Conservation (phyloP, 768 basidiomycete genomes). For the Lactifluus volemus region DNA sequence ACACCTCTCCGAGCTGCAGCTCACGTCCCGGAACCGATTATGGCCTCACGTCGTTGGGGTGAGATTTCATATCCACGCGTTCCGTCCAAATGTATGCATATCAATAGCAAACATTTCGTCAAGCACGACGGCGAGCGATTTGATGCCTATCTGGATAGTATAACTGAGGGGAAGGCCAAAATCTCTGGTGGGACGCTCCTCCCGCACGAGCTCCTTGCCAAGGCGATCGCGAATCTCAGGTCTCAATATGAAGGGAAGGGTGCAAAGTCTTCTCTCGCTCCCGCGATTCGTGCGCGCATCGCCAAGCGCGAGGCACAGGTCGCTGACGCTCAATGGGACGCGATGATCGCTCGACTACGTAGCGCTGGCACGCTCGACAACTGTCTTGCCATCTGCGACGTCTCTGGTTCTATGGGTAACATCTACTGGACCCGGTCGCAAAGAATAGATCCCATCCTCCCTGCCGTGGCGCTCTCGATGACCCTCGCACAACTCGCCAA, state of each 20-base stretch:
- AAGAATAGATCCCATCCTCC: slow-evolving; percentile 39
- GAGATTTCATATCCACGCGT: slow-evolving; percentile 53
- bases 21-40: slow-evolving; percentile 48
- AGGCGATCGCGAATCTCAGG: slow-evolving; percentile 24
- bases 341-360: slow-evolving; percentile 44
- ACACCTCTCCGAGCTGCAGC: slow-evolving; percentile 42
- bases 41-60: slow-evolving; percentile 51
- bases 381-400: slow-evolving; percentile 61
- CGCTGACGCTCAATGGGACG: slow-evolving; percentile 58
- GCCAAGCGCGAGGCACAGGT: slow-evolving; percentile 35
- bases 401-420: slow-evolving; percentile 63
- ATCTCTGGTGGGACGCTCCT: slow-evolving; percentile 63
- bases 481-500: slow-evolving; percentile 52
- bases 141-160: slow-evolving; percentile 44
- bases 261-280: slow-evolving; percentile 16
- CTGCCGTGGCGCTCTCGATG: slow-evolving; percentile 57
- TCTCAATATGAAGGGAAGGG: not conserved
- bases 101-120: slow-evolving; percentile 46
- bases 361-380: slow-evolving; percentile 51
- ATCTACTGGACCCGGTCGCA: slow-evolving; percentile 1
- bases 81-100: slow-evolving; percentile 52
- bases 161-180: slow-evolving; percentile 43
- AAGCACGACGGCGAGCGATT: slow-evolving; percentile 53
- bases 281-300: slow-evolving; percentile 26
- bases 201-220: slow-evolving; percentile 49